Conservation (phyloP, 805 yeast genomes). For the Jamesozyma lodderae region DNA sequence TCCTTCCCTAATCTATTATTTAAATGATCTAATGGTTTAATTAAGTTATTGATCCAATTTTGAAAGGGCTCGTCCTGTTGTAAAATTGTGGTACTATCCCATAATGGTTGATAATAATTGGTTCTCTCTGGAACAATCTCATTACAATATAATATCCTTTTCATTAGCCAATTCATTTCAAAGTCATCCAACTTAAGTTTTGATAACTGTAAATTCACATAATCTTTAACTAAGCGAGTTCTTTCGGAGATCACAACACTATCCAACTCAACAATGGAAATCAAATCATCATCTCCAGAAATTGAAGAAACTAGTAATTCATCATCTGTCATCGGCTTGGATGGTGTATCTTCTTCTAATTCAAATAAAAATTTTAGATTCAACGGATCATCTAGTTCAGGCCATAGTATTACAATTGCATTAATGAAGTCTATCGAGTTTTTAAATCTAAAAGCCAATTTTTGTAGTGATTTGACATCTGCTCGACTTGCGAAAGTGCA, state of each 20-base stretch:
- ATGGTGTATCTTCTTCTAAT: conserved; percentile 1
- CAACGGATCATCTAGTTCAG: conserved; percentile 24
- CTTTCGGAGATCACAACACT: conserved; percentile 10
- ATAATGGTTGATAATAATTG: conserved; percentile 18
- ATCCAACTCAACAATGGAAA: conserved; percentile 21
- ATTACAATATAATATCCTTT: conserved; percentile 21
- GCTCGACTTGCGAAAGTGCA: conserved; percentile 20
- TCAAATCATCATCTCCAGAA: conserved; percentile 12
- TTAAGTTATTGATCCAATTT: conserved; percentile 23
- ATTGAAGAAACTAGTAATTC: conserved; percentile 27
- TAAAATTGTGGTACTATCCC: conserved; percentile 7
- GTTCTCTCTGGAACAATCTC: conserved; percentile 12
- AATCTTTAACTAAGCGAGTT: conserved; percentile 7
- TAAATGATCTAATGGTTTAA: conserved; percentile 26
- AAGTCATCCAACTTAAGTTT: conserved; percentile 4
- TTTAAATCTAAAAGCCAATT: conserved; percentile 5
- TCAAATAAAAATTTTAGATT: conserved; percentile 12
- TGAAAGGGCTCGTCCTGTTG: conserved; percentile 5
- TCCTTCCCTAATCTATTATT: conserved; percentile 8
- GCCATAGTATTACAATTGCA: conserved; percentile 24
- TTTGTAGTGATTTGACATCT: conserved; percentile 10
- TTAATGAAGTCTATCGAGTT: conserved; percentile 13
- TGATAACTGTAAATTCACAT: conserved; percentile 10
- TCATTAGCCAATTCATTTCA: conserved; percentile 16
- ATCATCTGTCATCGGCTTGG: conserved; percentile 9